phyloP scores from a whole-genome alignment of 1,284 basidiomycete genomes.

The Ceratobasidium sp. region DNA sequence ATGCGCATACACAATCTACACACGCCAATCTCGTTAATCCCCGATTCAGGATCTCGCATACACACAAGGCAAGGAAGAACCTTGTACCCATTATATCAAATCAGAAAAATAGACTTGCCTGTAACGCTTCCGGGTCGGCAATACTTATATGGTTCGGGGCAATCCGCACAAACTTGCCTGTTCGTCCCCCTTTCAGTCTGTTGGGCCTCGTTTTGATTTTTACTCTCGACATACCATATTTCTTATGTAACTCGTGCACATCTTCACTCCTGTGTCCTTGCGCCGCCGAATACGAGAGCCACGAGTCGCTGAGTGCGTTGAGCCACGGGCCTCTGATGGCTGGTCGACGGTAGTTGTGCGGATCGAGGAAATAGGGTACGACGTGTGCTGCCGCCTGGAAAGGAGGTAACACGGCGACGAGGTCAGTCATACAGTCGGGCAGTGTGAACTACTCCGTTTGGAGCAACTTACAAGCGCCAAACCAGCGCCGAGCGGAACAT shows the following conservation, averaged over 20 bases:
- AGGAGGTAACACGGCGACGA: background rate
- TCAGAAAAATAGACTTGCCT: constrained; percentile 56
- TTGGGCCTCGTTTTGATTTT: constrained; percentile 2
- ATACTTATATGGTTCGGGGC: constrained; percentile 88
- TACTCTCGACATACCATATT: constrained; percentile 63
- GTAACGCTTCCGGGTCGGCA: constrained; percentile 78
- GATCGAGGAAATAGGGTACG: constrained; percentile 65
- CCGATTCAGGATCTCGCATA: background rate
- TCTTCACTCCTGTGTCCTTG: constrained; percentile 76
- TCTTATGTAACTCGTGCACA: constrained; percentile 77
- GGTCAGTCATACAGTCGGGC: background rate
- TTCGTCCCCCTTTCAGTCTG: constrained; percentile 45
- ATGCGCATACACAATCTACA: constrained; percentile 60
- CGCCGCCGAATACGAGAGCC: constrained; percentile 72
- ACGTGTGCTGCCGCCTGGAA: constrained; percentile 52
- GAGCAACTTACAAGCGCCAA: constrained; percentile 22
- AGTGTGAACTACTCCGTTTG: background rate
- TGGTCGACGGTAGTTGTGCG: constrained; percentile 59
- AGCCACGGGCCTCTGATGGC: constrained; percentile 74
- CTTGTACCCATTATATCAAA: constrained; percentile 40
- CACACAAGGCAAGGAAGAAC: constrained; percentile 43
- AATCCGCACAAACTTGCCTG: constrained; percentile 82
- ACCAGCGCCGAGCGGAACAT: constrained; percentile 18
- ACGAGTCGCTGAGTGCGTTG: constrained; percentile 77
- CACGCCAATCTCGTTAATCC: background rate